phyloP scores from a whole-genome alignment of 2,329 filamentous ascomycete genomes.

The Fusarium sp. region DNA sequence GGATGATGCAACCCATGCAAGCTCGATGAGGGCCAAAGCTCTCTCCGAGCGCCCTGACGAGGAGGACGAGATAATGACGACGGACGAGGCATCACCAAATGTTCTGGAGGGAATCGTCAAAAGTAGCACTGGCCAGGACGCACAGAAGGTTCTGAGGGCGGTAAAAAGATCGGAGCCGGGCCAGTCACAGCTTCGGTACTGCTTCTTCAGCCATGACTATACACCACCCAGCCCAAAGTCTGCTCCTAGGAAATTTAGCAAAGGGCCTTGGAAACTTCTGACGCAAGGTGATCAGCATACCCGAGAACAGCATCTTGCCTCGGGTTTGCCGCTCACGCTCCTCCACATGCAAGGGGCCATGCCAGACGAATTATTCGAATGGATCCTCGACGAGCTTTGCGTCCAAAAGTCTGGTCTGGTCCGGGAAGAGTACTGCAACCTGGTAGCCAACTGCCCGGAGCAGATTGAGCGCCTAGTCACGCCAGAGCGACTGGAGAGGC shows the following conservation, averaged over 20 bases:
- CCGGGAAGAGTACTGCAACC: constrained; percentile 72
- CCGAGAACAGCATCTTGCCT: constrained; percentile 73
- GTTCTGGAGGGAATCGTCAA: constrained; percentile 53
- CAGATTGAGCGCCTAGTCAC: constrained; percentile 64
- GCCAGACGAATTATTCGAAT: constrained; percentile 76
- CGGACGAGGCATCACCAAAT: constrained; percentile 41
- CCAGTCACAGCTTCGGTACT: constrained; percentile 57
- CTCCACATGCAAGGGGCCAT: constrained; percentile 55
- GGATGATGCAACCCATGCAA: constrained; percentile 73
- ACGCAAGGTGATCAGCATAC: constrained; percentile 59
- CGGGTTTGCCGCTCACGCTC: constrained; percentile 73
- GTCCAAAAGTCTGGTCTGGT: constrained; percentile 70
- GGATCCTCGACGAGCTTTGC: constrained; percentile 75
- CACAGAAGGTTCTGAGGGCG: constrained; percentile 63
- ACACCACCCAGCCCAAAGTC: constrained; percentile 43
- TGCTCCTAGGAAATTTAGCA: constrained; percentile 52
- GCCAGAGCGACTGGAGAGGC: constrained; percentile 60
- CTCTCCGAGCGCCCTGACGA: constrained; percentile 44
- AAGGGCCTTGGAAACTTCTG: constrained; percentile 65
- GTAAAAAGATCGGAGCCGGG: constrained; percentile 66
- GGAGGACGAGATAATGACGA: constrained; percentile 8
- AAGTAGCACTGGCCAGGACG: constrained; percentile 60
- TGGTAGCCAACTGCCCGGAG: constrained; percentile 64
- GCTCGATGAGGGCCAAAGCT: constrained; percentile 62
- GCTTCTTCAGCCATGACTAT: constrained; percentile 65